Evolutionary conservation across 441 rosid species (phyloP), one percentile per base, ranked within the genome.

Genomic region (Manihot esculenta): DNA sequence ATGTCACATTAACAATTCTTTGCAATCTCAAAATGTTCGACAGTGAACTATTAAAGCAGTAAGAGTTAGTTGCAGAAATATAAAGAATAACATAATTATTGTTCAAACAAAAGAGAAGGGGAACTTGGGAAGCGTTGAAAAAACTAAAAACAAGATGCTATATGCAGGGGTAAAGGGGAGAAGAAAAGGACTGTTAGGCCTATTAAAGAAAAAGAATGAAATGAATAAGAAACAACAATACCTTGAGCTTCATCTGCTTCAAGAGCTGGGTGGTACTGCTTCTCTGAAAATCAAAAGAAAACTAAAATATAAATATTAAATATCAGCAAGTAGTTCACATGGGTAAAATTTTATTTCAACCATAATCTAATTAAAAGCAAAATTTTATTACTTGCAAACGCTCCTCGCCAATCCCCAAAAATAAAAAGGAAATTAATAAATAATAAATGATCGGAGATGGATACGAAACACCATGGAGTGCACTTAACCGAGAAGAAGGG

Each of bases 241-340:
- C 92, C 92, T 84, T 76, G 86, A 75, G 78, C 71, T 74, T 75
- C 81, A 70, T 74, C 74, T 38, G 80, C 79, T 68, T 33, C 77
- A 53, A 64, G 65, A 74, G 74, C 57, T 54, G 74, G 80, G 55
- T 79, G 87, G 70, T 71, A 80, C 82, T 85, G 90, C 78, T 85
- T 83, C 81, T 84, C 91, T 83, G 78, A 8, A 73, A 41, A 73
- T 44, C 50, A 60, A 45, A 63, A 45, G 10, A n/a, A n/a, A 53
- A n/a, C 0, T 53, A 10, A 14, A 58, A 65, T 62, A 68, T 21
- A 76, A 35, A 59, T 44, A 7, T n/a, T 21, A 15, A 17, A 44
- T 10, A 65, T 7, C 55, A 55, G 1, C 23, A 15, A 53, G 13
- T 54, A 54, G 11, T 14, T 42, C 1, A 68, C 24, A 53, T 12